Evolutionary conservation across 1,139 yeast genomes (phyloP).

Genomic region (Candida sp.): DNA sequence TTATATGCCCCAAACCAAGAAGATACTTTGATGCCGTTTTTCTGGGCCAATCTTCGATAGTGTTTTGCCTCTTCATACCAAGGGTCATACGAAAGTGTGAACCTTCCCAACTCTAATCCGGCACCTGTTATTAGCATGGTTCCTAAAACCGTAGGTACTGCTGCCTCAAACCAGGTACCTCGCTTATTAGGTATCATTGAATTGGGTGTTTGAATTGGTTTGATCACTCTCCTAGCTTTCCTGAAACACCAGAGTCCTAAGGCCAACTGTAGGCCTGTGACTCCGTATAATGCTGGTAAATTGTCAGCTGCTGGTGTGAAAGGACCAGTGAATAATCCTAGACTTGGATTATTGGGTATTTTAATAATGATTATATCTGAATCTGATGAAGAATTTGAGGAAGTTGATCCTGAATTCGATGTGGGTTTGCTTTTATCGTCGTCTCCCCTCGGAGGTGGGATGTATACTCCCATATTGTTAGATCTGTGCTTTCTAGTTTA

Average conservation of each 20-base stretch:
- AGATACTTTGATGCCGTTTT: conserved; percentile 40
- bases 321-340: conserved; percentile 64
- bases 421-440: neutral
- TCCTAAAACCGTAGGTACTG: conserved; percentile 19
- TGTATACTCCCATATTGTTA: conserved; percentile 3
- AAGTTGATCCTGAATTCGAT: neutral
- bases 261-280: conserved; percentile 46
- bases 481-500: neutral
- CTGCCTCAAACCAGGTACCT: conserved; percentile 10
- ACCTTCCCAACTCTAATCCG: conserved; percentile 49
- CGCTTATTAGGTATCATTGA: conserved; percentile 3
- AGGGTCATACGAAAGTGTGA: conserved; percentile 55
- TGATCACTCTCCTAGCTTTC: conserved; percentile 13
- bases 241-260: conserved; percentile 35
- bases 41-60: conserved; percentile 42
- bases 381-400: conserved; percentile 9
- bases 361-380: conserved; percentile 15
- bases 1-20: conserved; percentile 62
- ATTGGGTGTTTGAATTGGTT: conserved; percentile 5
- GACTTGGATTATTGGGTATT: conserved; percentile 45
- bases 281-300: conserved; percentile 41
- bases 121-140: conserved; percentile 25
- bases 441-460: conserved; percentile 2
- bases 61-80: conserved; percentile 59
- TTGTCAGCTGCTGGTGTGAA: conserved; percentile 64